These are phyloP conservation scores for Wilcoxina mikolae DNA, from an alignment of 495 filamentous ascomycete genomes.

Conservation along the genomic window DNA sequence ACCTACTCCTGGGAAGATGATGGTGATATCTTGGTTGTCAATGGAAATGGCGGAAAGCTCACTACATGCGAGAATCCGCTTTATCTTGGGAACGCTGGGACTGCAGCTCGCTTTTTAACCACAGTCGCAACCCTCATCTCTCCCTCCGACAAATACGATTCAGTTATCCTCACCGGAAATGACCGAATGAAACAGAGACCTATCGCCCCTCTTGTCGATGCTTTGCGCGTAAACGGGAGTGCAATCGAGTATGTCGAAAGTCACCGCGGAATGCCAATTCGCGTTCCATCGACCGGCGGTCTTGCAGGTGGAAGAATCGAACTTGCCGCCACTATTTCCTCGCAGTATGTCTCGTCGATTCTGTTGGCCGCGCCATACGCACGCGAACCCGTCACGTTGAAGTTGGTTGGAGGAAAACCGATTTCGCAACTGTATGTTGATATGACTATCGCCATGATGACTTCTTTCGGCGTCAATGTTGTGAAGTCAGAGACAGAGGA, in stretches of 20 bases:
- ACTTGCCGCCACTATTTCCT: constrained; percentile 84
- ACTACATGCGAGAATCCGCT: constrained; percentile 58
- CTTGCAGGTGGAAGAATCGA: constrained; percentile 86
- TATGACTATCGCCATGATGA: constrained; percentile 98
- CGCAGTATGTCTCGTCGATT: constrained; percentile 92
- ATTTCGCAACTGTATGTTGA: constrained; percentile 97
- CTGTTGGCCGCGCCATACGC: constrained; percentile 96
- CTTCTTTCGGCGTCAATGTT: constrained; percentile 74
- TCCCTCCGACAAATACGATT: constrained; percentile 41
- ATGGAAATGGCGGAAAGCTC: constrained; percentile 75
- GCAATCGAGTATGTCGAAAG: constrained; percentile 69
- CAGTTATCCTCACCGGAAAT: constrained; percentile 82
- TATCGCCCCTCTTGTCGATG: constrained; percentile 86
- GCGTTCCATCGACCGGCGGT: constrained; percentile 66
- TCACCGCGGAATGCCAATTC: constrained; percentile 64
- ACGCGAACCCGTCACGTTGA: constrained; percentile 79
- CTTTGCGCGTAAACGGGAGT: constrained; percentile 70
- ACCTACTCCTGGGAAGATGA: constrained; percentile 88
- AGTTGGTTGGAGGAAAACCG: constrained; percentile 80
- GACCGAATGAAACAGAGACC: constrained; percentile 91
- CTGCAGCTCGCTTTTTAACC: constrained; percentile 88
- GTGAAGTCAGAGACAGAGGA: constrained; percentile 54
- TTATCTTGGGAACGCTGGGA: constrained; percentile 94
- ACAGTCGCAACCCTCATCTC: constrained; percentile 77
- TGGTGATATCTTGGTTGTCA: constrained; percentile 75